Evolutionary conservation across 2,329 filamentous ascomycete species (phyloP), one percentile per base, ranked within the genome.

Genomic region (Ciborinia camelliae): DNA sequence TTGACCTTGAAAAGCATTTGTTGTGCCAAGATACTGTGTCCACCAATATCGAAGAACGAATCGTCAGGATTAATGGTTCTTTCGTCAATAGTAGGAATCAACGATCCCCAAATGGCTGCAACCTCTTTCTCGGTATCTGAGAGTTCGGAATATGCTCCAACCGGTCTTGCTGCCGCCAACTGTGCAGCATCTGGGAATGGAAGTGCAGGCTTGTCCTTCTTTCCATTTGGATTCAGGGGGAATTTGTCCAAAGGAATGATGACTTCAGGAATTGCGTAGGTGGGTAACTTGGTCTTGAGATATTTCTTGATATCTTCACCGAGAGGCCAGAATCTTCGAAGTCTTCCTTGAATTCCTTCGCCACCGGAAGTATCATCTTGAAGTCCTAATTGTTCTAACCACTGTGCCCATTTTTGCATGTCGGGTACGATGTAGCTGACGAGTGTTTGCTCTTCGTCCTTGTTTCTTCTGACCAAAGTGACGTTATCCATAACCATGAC

Each of bases 341-440:
- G 65, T 50, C 70, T 62, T 26, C 69, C 70, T 67, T 74, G 68
- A 61, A 76, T 69, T 65, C 80, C 82, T 58, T 84, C 79, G 3
- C 61, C 55, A 48, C 67, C 72, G 30, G 68, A 68, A 9, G 55
- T 68, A 15, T 73, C 71, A 20, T 87, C 84, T 55, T 84, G 77
- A 6, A 81, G 76, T 41, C 88, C 86, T 48, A 85, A 79, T 2
- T 83, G 74, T 15, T 80, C 79, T 37, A 93, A 80, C 84, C 87
- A 94, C 26, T 83, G 78, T 50, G 81, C 78, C 91, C 92, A 97
- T 70, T 88, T 84, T 68, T 83, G 83, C 77, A 87, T 82, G 71
- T 96, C 90, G 12, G 93, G 92, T 3, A 97, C 92, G 66, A 97
- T 86, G 76, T 97, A 97, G 75, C 89, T 96, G 71, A 97, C 91